Evolutionary conservation across 768 basidiomycete species (phyloP), one percentile per base, ranked within the genome.

Genomic region (Lentinula sp.): DNA sequence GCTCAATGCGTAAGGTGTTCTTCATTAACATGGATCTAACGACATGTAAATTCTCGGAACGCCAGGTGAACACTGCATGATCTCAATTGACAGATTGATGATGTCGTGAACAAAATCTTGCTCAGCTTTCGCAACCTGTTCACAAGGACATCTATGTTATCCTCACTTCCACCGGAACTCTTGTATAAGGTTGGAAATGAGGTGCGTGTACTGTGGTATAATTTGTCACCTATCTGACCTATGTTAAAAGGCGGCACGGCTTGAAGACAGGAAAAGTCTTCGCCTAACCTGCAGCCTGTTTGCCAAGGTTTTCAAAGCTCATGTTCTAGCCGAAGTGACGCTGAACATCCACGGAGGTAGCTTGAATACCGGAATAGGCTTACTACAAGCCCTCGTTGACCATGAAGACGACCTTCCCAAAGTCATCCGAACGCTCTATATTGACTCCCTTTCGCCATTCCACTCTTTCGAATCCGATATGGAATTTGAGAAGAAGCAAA

Each of bases 221-320:
- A 18, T 11, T 18, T 32, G 32, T n/a, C 21, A 0, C 3, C 35
- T 2, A 1, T 32, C 53, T 21, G 31, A 37, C 53, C 8, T 37
- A 6, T 6, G 5, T 5, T 2, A 11, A n/a, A 34, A 57, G 56
- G 31, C 18, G 4, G 13, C 40, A 10, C 21, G 56, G 16, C 56
- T 57, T 32, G 56, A 57, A 32, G 56, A 57, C 42, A 43, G 45
- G 34, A 57, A 57, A 57, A 57, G 45, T 40, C 56, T 57, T 45
- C 56, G 45, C 15, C 6, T 6, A 11, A 57, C 56, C 7, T 57
- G 56, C 37, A 15, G 23, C 42, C 21, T 31, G 21, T 39, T 57
- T 3, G 56, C 28, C 42, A 15, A n/a, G 16, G 42, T 40, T 7
- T 39, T 57, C 15, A 28, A 35, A 57, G 39, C 42, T 45, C 56